Conservation (phyloP, 1,284 basidiomycete genomes). For the Trametes pubescens region DNA sequence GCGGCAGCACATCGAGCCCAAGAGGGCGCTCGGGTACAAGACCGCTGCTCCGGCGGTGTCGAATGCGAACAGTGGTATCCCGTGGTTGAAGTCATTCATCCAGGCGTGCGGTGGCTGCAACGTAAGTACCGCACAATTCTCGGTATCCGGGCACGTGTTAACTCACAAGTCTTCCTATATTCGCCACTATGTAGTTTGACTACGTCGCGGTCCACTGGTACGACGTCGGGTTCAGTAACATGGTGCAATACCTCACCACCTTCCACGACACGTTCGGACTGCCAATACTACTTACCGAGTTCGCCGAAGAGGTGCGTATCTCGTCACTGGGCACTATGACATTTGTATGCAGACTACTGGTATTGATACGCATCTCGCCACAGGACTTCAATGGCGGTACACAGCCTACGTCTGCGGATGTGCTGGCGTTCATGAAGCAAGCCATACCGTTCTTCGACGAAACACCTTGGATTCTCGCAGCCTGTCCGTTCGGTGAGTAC, state of each 20-base stretch:
- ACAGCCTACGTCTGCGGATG: slow-evolving; percentile 57
- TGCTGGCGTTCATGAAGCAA: slow-evolving; percentile 63
- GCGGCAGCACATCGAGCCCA: slow-evolving; percentile 67
- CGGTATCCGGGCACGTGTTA: background rate
- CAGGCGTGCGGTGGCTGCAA: slow-evolving; percentile 57
- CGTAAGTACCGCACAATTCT: slow-evolving; percentile 48
- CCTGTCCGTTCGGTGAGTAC: slow-evolving; percentile 75
- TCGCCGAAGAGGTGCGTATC: slow-evolving; percentile 62
- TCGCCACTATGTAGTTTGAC: slow-evolving; percentile 65
- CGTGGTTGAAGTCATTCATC: slow-evolving; percentile 71
- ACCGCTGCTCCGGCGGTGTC: slow-evolving; percentile 75
- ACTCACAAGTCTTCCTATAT: background rate
- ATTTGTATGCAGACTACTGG: background rate
- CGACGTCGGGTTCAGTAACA: slow-evolving; percentile 53
- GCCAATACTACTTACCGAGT: slow-evolving; percentile 74
- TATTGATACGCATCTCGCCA: slow-evolving; percentile 11
- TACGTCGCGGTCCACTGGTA: slow-evolving; percentile 68
- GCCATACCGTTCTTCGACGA: slow-evolving; percentile 65
- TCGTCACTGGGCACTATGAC: too few relatives aligned
- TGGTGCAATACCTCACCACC: slow-evolving; percentile 59
- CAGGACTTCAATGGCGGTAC: slow-evolving; percentile 70
- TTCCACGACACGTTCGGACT: slow-evolving; percentile 51
- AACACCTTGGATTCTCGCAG: slow-evolving; percentile 61
- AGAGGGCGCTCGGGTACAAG: slow-evolving; percentile 60
- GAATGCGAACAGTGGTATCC: slow-evolving; percentile 60